Conservation (phyloP, 2,329 filamentous ascomycete genomes). For the Triangularia verruculosa region DNA sequence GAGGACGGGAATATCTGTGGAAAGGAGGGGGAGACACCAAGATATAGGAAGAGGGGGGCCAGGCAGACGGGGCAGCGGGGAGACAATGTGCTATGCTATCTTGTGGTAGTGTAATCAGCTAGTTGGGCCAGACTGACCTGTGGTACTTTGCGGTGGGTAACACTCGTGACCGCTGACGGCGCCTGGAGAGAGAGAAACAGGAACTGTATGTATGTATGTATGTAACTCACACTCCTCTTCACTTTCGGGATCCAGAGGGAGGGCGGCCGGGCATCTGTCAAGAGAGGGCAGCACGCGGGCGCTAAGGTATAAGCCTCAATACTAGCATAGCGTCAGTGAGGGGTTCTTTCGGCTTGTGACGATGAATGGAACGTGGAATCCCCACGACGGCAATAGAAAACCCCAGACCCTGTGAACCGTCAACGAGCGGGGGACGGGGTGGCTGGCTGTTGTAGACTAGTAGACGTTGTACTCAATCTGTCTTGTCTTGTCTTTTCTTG, state of each 20-base stretch:
- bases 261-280: neutral
- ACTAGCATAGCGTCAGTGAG: conserved; percentile 26
- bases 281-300: conserved; percentile 14
- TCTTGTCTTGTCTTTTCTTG: neutral
- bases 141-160: conserved; percentile 9
- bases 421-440: neutral
- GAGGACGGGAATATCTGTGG: neutral
- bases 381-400: conserved; percentile 19
- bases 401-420: neutral
- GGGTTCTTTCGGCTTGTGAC: conserved; percentile 6
- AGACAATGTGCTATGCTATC: neutral
- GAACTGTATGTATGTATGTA: no score
- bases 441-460: conserved; percentile 1
- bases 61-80: neutral
- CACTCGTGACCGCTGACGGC: conserved; percentile 22
- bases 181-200: neutral
- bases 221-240: neutral
- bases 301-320: conserved; percentile 13
- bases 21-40: conserved; percentile 5
- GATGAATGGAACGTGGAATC: conserved; percentile 18
- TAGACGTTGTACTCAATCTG: neutral
- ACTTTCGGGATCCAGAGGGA: conserved; percentile 8
- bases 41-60: conserved; percentile 3
- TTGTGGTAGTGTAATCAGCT: neutral
- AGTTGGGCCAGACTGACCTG: neutral